Conservation (phyloP, 1,139 yeast genomes). For the Petasospora fabianii region DNA sequence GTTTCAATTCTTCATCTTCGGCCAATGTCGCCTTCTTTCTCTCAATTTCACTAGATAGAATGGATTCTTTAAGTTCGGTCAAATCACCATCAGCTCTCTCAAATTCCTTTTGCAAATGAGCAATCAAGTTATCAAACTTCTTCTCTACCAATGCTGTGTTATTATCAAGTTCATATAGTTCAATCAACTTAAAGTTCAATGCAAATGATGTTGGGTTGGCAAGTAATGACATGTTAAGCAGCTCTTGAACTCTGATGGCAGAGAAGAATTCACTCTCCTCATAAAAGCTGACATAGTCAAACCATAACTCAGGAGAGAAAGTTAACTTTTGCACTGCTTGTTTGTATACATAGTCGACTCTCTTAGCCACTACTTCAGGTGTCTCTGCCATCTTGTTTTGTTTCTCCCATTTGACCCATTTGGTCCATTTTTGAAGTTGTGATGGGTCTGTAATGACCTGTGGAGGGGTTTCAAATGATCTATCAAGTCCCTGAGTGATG, state of each 20-base stretch:
- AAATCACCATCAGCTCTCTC: slow-evolving; percentile 25
- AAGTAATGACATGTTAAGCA: slow-evolving; percentile 52
- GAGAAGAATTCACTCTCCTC: slow-evolving; percentile 29
- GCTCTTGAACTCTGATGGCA: slow-evolving; percentile 26
- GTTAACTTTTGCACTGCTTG: slow-evolving; percentile 68
- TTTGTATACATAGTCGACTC: slow-evolving; percentile 72
- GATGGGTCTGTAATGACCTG: background rate
- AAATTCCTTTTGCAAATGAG: slow-evolving; percentile 37
- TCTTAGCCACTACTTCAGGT: slow-evolving; percentile 45
- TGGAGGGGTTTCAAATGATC: slow-evolving; percentile 27
- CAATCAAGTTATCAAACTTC: slow-evolving; percentile 49
- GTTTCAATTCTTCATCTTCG: slow-evolving; percentile 13
- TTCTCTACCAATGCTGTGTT: slow-evolving; percentile 50
- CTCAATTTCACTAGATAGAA: slow-evolving; percentile 14
- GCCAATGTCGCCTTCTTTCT: slow-evolving; percentile 20
- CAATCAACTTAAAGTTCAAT: slow-evolving; percentile 65
- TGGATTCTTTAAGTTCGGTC: slow-evolving; percentile 25
- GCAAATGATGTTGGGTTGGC: slow-evolving; percentile 74
- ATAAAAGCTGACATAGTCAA: slow-evolving; percentile 50
- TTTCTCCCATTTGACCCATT: slow-evolving; percentile 80
- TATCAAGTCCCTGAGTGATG: slow-evolving; percentile 44
- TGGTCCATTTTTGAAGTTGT: slow-evolving; percentile 57
- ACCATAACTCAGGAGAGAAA: slow-evolving; percentile 86
- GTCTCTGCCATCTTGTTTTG: slow-evolving; percentile 62
- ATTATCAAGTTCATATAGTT: slow-evolving; percentile 59